Base-by-base conservation (phyloP, 148 eudicot species). In the Camellia lanceoleosa region DNA sequence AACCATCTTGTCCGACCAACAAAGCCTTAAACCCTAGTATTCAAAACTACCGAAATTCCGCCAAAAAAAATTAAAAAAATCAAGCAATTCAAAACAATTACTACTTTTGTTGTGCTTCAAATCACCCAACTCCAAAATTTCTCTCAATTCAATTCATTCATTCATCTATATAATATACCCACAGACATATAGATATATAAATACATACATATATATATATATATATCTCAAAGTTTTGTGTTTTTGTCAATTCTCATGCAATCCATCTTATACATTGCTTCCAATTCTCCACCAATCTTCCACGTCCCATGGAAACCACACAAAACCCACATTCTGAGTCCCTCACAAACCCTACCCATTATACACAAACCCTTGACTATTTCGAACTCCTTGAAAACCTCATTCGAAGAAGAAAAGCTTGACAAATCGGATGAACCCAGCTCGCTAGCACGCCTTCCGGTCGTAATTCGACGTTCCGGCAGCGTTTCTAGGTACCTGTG, bases 401-500 rank as follows among this genome's bases (percentile, higher is more conserved):
- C 84, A 47, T 74, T 81, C 54, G 78, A 83, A 41, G 79, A 80
- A 52, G 76, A 78, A 58, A 60, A 75, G 58, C 54, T 80, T 62
- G 44, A 55, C 19, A 60, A 38, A 81, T 69, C 69, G 38, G 65
- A 71, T 5, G 74, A 76, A 71, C 84, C 83, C 76, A 65, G 63
- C 46, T 42, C 68, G 18, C 83, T 83, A 70, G 58, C 59, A 1
- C 80, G 74, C 66, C 93, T 92, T 38, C 97, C 97, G 3, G 88
- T 95, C 41, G 87, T 82, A 5, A 75, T 92, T 74, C 83, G 80
- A 69, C 80, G 59, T 8, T 81, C 89, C 3, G 92, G 90, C 0
- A 84, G 83, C 63, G 89, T 84, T 69, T 92, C 83, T 5, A 88
- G 88, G 85, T 93, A 84, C 74, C 72, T 86, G 46, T 93, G 89